Evolutionary conservation across 140 eudicot species (phyloP), one percentile per base, ranked within the genome.

Genomic region (Cichorium intybus): DNA sequence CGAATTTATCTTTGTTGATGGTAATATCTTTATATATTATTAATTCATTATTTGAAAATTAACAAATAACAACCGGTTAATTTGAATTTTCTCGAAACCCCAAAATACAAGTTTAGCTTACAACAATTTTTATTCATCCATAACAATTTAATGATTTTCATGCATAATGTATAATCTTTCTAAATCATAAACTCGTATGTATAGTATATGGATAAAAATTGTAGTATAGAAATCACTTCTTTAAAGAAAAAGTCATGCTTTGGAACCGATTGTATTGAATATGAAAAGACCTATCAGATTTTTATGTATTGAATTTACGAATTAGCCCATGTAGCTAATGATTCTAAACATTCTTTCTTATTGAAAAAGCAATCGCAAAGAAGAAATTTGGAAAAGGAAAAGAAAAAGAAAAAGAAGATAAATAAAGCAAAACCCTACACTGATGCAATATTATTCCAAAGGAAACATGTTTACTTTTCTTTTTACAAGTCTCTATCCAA

Each of bases 391-490:
- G 63, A 69, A 77, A 64, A 71, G 49, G 33, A 37, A 35, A 71
- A 50, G 43, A 27, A 80, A 75, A 70, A 62, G 69, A 34, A 48
- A 81, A 73, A 52, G 72, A 56, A 34, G 72, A 37, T 53, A 66
- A 73, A 63, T 64, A 81, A 73, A 77, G 82, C 72, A 60, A 77
- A 56, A 26, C 29, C 85, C 82, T 66, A 71, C 76, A 48, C 48
- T 56, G 55, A 57, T 73, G 56, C 77, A 68, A 73, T 66, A 43
- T 73, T 58, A 81, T 81, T 77, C 83, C 79, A 76, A 78, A 64
- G 61, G 56, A 79, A 74, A 49, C 67, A 70, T 67, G 71, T 67
- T 77, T 55, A 52, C 80, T 69, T 69, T 73, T 63, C 51, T 68
- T 74, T 75, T 76, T 55, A 62, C 62, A 47, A 39, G 69, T 71